phyloP scores from a whole-genome alignment of 2,329 filamentous ascomycete species.

The Penicillium paneum region DNA sequence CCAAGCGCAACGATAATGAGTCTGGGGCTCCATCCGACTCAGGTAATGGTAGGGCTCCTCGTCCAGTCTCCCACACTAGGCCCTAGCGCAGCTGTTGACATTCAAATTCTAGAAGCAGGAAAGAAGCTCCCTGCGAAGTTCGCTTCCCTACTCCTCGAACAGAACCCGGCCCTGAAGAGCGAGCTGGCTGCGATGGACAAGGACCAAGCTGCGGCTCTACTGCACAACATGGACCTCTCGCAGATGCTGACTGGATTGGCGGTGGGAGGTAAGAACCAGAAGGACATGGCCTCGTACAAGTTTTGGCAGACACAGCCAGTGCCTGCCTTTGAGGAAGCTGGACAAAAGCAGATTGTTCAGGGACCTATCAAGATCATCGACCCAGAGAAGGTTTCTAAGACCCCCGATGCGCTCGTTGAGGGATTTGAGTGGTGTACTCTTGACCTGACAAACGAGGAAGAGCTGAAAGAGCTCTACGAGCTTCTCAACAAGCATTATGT shows the following conservation, averaged over 20 bases:
- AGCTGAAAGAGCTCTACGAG: conserved; percentile 86
- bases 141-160: conserved; percentile 43
- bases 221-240: conserved; percentile 49
- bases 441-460: conserved; percentile 72
- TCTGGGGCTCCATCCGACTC: neutral
- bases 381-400: conserved; percentile 72
- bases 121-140: conserved; percentile 36
- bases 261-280: conserved; percentile 78
- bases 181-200: conserved; percentile 70
- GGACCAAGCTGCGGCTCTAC: conserved; percentile 53
- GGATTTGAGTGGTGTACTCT: conserved; percentile 95
- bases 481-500: conserved; percentile 92
- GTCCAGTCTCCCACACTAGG: neutral
- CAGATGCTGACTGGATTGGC: conserved; percentile 56
- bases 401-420: conserved; percentile 69
- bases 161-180: conserved; percentile 63
- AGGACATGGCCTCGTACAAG: conserved; percentile 96
- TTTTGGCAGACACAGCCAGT: conserved; percentile 99
- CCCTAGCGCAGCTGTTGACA: neutral
- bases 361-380: conserved; percentile 81
- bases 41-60: conserved; percentile 6
- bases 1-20: conserved; percentile 19
- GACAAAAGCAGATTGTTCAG: conserved; percentile 56
- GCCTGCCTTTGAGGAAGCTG: conserved; percentile 66
- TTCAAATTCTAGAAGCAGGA: conserved; percentile 22